These are phyloP conservation scores for Osmanthus fragrans DNA, from an alignment of 257 asterid genomes.

Conservation along the genomic window DNA sequence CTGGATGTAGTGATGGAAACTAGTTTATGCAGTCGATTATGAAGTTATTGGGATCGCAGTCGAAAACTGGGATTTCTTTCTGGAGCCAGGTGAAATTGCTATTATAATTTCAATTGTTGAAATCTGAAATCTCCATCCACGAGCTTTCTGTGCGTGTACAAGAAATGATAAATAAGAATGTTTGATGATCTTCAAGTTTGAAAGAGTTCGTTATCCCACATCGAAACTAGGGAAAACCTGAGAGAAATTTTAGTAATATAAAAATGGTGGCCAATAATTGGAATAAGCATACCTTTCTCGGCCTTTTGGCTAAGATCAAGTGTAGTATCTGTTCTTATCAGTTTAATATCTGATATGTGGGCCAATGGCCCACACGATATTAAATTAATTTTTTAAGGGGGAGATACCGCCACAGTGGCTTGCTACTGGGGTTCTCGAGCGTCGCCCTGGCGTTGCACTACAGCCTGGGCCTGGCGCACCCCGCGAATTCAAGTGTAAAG, in stretches of 20 bases:
- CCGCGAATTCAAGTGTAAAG: background rate
- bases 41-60: too few species aligned
- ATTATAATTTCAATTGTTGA: too few species aligned
- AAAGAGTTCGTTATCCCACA: background rate
- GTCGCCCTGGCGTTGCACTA: background rate
- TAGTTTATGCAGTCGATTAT: too few species aligned
- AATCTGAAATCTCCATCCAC: too few species aligned
- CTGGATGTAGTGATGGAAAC: too few species aligned
- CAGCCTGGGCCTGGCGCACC: background rate
- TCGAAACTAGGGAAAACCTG: background rate
- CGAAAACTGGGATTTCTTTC: too few species aligned
- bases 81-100: too few species aligned
- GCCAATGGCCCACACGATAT: slow-evolving; percentile 47
- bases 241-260: background rate
- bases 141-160: too few species aligned
- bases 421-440: background rate
- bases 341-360: slow-evolving; percentile 73
- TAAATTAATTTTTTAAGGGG: slow-evolving; percentile 36
- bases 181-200: background rate
- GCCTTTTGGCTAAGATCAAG: slow-evolving; percentile 79
- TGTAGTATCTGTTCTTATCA: slow-evolving; percentile 84
- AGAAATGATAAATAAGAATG: background rate
- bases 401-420: background rate
- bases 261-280: too few species aligned
- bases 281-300: slow-evolving; percentile 59